Conservation (phyloP, 2,329 filamentous ascomycete species). For the Ophiosphaerella korrae region DNA sequence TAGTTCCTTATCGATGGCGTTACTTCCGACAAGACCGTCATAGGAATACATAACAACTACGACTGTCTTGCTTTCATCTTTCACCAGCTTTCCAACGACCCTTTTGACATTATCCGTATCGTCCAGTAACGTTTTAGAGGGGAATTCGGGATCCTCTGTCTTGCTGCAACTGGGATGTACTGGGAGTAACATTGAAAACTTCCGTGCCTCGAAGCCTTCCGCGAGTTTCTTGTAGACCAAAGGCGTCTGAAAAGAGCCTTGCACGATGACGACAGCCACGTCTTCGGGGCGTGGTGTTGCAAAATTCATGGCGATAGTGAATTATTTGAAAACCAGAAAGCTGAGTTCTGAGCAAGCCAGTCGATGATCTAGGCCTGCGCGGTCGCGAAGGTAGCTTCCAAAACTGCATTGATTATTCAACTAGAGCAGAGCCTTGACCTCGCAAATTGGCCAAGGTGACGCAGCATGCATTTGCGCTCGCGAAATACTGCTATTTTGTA, state of each 20-base stretch:
- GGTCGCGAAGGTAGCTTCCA: too few species aligned
- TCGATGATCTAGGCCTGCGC: too few species aligned
- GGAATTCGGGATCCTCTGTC: constrained; percentile 20
- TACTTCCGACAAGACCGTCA: constrained; percentile 29
- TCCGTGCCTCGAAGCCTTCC: constrained; percentile 10
- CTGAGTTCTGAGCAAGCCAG: too few species aligned
- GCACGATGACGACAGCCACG: constrained; percentile 23
- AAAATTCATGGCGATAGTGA: too few species aligned
- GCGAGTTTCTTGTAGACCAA: constrained; percentile 16
- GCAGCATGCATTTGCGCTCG: too few species aligned
- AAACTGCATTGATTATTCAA: too few species aligned
- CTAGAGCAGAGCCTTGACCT: too few species aligned
- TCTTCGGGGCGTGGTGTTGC: too few species aligned
- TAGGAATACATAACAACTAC: constrained; percentile 35
- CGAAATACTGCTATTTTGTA: too few species aligned
- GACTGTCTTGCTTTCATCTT: constrained; percentile 24
- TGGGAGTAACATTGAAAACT: constrained; percentile 24
- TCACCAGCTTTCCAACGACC: background rate
- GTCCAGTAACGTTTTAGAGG: constrained; percentile 2
- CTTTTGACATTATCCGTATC: constrained; percentile 14
- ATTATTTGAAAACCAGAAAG: too few species aligned
- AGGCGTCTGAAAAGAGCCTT: constrained; percentile 31
- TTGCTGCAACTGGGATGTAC: constrained; percentile 17
- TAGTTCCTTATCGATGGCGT: constrained; percentile 25
- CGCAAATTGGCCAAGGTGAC: too few species aligned